Base-by-base conservation (phyloP, 768 basidiomycete species). In the Kwoniella bestiolae region DNA sequence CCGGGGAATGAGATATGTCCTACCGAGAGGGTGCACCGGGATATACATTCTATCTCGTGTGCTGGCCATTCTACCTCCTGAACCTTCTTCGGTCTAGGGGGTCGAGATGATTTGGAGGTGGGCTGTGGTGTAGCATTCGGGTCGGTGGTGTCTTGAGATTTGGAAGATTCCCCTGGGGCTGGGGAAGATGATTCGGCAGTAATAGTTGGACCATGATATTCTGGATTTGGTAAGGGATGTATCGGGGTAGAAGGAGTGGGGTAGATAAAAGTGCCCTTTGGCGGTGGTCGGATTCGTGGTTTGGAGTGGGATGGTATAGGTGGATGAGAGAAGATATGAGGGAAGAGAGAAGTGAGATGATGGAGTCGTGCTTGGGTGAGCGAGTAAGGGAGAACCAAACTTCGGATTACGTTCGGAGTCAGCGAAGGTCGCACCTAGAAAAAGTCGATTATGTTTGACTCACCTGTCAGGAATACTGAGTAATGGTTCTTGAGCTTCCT, bases 251-350 rank as follows among this genome's bases (percentile, higher is more conserved):
- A 60, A 1, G 73, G 76, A 0, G 76, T 77, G 0, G 76, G 76
- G 35, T 66, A 77, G 4, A 61, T 28, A 32, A 77, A 73, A 6
- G 69, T 68, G 5, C 67, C 66, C 65, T 66, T 70, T 0, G 73
- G 73, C 0, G 69, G 71, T 29, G 56, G 65, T 50, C 71, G 59
- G 5, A 66, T 60, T 32, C 76, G 66, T 31, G 73, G 76, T 63
- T 58, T 60, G 35, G 31, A 60, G 56, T 77, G 56, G 5, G 76
- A 70, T 6, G 76, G 69, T 26, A 74, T 63, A 23, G 70, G 67
- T n/a, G 74, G 76, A 63, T 78, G 76, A 18, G 72, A 65, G 68
- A 78, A 78, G 29, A 78, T 68, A 31, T 71, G 72, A 3, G 76
- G 76, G 25, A 78, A 56, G n/a, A 78, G 72, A 8, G 69, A 67